Conservation (phyloP, 345 rosid species). For the Populus tremula region DNA sequence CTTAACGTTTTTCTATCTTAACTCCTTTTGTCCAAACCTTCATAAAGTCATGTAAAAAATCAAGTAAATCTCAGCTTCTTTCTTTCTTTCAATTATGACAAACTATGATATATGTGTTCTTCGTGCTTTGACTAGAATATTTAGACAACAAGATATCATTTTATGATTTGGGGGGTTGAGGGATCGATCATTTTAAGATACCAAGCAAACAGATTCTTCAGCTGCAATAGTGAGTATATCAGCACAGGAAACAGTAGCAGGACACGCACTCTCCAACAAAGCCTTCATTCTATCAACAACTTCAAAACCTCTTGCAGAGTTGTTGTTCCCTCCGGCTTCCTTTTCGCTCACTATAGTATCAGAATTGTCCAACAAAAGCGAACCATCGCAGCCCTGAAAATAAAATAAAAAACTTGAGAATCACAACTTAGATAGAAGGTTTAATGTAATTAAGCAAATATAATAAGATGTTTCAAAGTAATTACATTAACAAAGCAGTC, state of each 20-base stretch:
- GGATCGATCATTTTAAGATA: neutral
- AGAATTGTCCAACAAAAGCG: conserved; percentile 6
- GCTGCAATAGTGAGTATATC: conserved; percentile 29
- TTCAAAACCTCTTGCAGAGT: conserved; percentile 51
- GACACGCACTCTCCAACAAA: conserved; percentile 25
- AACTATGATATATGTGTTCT: too few relatives aligned
- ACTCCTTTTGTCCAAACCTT: too few relatives aligned
- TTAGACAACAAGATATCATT: too few relatives aligned
- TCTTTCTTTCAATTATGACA: too few relatives aligned
- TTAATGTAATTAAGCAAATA: too few relatives aligned
- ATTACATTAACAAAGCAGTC: conserved; percentile 46
- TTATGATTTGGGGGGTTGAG: too few relatives aligned
- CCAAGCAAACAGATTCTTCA: conserved; percentile 25
- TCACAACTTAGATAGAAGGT: too few relatives aligned
- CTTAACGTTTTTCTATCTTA: too few relatives aligned
- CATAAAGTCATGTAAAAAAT: too few relatives aligned
- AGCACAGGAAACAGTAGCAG: conserved; percentile 20
- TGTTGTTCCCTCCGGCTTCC: conserved; percentile 32
- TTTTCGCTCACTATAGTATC: conserved; percentile 16
- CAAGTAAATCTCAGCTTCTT: too few relatives aligned
- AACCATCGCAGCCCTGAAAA: conserved; percentile 39
- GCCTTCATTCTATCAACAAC: conserved; percentile 55
- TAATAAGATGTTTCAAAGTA: too few relatives aligned
- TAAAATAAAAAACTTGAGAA: neutral
- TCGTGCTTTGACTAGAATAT: neutral